Evolutionary conservation across 768 basidiomycete species (phyloP).

Genomic region (Tremella fuciformis): DNA sequence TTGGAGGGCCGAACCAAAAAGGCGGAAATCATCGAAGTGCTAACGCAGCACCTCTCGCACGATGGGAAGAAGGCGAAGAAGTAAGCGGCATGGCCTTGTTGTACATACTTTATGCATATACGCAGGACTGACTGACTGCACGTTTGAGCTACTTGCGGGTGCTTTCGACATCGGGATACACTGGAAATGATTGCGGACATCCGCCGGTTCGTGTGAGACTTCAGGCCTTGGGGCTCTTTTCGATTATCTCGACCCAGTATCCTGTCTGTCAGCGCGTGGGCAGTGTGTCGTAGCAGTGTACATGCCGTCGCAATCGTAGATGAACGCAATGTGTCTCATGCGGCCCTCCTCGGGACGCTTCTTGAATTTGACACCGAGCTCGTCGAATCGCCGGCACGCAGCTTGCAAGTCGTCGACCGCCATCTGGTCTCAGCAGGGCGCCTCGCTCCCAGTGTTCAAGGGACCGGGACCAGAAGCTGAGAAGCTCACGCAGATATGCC

Average conservation of each 20-base stretch:
- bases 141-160: neutral
- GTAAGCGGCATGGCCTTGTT: neutral
- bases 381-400: constrained; percentile 79
- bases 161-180: neutral
- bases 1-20: constrained; percentile 36
- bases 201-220: neutral
- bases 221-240: neutral
- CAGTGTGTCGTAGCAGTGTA: neutral
- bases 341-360: constrained; percentile 77
- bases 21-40: constrained; percentile 35
- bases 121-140: neutral
- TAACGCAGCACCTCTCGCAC: constrained; percentile 21
- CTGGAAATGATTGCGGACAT: neutral
- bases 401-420: constrained; percentile 75
- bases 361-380: constrained; percentile 76
- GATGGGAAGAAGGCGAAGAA: constrained; percentile 10
- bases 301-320: constrained; percentile 46
- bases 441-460: no score
- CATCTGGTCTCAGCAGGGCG: constrained; percentile 6
- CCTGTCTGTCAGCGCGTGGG: neutral
- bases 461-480: neutral
- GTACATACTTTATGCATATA: constrained; percentile 3
- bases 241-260: constrained; percentile 3
- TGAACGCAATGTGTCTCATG: constrained; percentile 60
- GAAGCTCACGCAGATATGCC: constrained; percentile 67